These are phyloP conservation scores for Globisporangium spiculum DNA, from an alignment of 352 stramenopile species.

Conservation along the genomic window DNA sequence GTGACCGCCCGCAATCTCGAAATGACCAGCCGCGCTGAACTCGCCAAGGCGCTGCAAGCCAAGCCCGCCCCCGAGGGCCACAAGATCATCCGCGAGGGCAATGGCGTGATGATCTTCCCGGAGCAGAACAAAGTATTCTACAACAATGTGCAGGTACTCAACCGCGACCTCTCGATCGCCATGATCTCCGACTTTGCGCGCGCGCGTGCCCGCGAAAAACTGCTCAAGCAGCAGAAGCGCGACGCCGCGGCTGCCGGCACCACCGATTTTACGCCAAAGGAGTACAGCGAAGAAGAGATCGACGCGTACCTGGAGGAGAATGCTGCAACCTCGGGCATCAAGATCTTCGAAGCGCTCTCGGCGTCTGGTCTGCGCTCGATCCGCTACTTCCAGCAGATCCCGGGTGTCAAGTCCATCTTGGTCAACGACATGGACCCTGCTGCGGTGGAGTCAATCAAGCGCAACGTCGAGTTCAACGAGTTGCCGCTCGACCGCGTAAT, in stretches of 20 bases:
- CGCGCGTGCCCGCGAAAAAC: conserved; percentile 68
- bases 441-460: conserved; percentile 94
- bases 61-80: conserved; percentile 60
- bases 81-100: conserved; percentile 89
- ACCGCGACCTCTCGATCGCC: conserved; percentile 98
- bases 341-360: conserved; percentile 98
- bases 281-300: conserved; percentile 71
- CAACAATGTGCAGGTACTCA: conserved; percentile 96
- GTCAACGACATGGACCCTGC: conserved; percentile 98
- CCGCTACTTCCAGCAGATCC: conserved; percentile 99
- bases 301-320: conserved; percentile 56
- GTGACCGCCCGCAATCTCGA: background rate
- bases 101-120: conserved; percentile 90
- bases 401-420: conserved; percentile 95
- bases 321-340: conserved; percentile 87
- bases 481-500: conserved; percentile 80
- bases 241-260: conserved; percentile 33
- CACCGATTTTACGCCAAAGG: conserved; percentile 38
- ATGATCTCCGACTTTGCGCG: conserved; percentile 98
- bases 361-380: conserved; percentile 98
- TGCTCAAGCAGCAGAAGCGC: conserved; percentile 74
- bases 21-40: conserved; percentile 46
- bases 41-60: conserved; percentile 60
- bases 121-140: conserved; percentile 92
- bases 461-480: conserved; percentile 93